These are phyloP conservation scores for Fraxinus pennsylvanica DNA, from an alignment of 257 asterid genomes.

Conservation along the genomic window DNA sequence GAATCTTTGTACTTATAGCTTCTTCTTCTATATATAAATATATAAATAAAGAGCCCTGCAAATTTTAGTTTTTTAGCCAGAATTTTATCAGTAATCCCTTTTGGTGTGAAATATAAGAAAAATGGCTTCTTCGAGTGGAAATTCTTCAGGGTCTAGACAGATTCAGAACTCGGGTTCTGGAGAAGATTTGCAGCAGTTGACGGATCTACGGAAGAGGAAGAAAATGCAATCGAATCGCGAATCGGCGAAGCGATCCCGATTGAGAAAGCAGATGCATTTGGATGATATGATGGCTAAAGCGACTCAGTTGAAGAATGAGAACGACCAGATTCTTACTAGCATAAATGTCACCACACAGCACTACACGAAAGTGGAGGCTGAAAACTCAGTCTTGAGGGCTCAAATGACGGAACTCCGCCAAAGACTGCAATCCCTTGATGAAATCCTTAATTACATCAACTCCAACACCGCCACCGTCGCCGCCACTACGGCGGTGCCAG, in stretches of 20 bases:
- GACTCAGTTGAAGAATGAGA: constrained; percentile 52
- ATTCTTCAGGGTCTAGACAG: constrained; percentile 58
- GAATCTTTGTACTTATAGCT: background rate
- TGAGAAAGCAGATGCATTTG: constrained; percentile 79
- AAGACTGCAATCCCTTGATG: constrained; percentile 64
- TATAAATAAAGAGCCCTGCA: background rate
- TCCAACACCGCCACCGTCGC: constrained; percentile 27
- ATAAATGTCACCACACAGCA: constrained; percentile 49
- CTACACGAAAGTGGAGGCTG: constrained; percentile 57
- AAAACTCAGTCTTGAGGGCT: constrained; percentile 71
- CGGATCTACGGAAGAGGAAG: constrained; percentile 70
- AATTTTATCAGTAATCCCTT: background rate
- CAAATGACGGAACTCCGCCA: constrained; percentile 76
- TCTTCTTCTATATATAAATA: background rate
- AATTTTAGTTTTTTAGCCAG: background rate
- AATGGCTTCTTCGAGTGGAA: constrained; percentile 73
- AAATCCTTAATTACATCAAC: constrained; percentile 51
- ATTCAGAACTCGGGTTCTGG: constrained; percentile 51
- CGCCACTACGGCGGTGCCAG: constrained; percentile 20
- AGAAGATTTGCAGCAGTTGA: constrained; percentile 38
- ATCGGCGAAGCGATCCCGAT: constrained; percentile 84
- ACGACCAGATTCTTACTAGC: constrained; percentile 40
- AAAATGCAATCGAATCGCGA: constrained; percentile 86
- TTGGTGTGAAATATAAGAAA: constrained; percentile 11
- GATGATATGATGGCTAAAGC: constrained; percentile 64